Conservation (phyloP, 163 green algal species). For the Trebouxia gelatinosa region DNA sequence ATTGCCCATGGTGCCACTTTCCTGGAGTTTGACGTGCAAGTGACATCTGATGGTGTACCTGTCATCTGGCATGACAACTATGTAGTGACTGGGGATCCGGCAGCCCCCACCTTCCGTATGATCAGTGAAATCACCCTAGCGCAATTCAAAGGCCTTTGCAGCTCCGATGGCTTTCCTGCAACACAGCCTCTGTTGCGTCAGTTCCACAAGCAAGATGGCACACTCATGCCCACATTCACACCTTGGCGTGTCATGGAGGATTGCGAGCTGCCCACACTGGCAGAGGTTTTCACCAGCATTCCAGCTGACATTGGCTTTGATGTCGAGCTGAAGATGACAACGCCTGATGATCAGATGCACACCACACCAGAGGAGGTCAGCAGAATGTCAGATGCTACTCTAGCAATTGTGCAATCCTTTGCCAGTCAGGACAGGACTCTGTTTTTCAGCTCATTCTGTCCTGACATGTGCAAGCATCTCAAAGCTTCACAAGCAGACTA, state of each 20-base stretch:
- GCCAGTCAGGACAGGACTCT: constrained; percentile 43
- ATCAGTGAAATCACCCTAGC: constrained; percentile 35
- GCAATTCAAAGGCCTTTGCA: constrained; percentile 40
- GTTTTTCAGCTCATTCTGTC: constrained; percentile 81
- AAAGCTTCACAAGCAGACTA: constrained; percentile 33
- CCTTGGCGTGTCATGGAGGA: constrained; percentile 14
- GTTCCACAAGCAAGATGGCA: constrained; percentile 19
- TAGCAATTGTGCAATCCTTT: constrained; percentile 32
- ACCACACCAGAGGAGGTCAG: constrained; percentile 48
- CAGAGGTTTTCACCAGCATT: constrained; percentile 50
- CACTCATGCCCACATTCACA: background rate
- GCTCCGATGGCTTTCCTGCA: background rate
- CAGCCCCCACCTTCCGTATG: background rate
- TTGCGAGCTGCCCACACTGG: constrained; percentile 64
- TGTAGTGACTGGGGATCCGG: constrained; percentile 50
- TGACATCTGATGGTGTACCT: constrained; percentile 75
- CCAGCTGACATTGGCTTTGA: constrained; percentile 69
- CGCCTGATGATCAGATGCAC: constrained; percentile 43
- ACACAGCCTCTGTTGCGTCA: constrained; percentile 8
- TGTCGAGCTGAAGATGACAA: constrained; percentile 87
- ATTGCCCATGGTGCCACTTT: constrained; percentile 69
- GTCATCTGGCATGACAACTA: constrained; percentile 86
- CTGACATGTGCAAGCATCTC: constrained; percentile 72
- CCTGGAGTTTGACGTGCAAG: constrained; percentile 88
- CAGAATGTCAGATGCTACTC: constrained; percentile 36